A percentile compares a stretch with the other conserved stretches of the same genome.
These are phyloP conservation scores for Cladorrhinum sp. DNA, from an alignment of 2,329 filamentous ascomycete species.

Conservation along the genomic window DNA sequence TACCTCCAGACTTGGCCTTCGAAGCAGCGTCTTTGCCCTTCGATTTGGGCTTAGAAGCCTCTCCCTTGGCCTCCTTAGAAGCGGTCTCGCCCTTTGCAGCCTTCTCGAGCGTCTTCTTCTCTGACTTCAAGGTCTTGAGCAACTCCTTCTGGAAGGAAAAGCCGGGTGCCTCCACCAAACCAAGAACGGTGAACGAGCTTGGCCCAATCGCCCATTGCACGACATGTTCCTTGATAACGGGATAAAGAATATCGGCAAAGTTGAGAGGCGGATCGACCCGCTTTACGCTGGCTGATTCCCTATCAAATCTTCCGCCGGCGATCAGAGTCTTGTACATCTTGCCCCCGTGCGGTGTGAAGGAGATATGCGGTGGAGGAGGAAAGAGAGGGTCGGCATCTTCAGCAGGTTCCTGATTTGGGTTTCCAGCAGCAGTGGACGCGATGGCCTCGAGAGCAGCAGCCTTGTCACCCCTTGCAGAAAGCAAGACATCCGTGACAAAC, in stretches of 20 bases:
- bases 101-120: slow-evolving; percentile 67
- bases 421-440: slow-evolving; percentile 59
- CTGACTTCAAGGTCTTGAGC: slow-evolving; percentile 67
- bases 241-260: slow-evolving; percentile 81
- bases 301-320: slow-evolving; percentile 83
- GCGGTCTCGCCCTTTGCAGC: slow-evolving; percentile 59
- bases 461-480: slow-evolving; percentile 75
- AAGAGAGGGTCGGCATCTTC: slow-evolving; percentile 37
- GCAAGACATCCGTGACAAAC: slow-evolving; percentile 76
- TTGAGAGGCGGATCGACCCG: slow-evolving; percentile 71
- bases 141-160: slow-evolving; percentile 67
- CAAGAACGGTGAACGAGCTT: slow-evolving; percentile 83
- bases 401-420: slow-evolving; percentile 44
- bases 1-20: slow-evolving; percentile 49
- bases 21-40: slow-evolving; percentile 45
- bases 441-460: slow-evolving; percentile 68
- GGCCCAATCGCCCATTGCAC: slow-evolving; percentile 82
- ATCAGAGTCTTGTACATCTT: slow-evolving; percentile 90
- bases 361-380: slow-evolving; percentile 51
- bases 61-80: slow-evolving; percentile 48
- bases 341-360: slow-evolving; percentile 61
- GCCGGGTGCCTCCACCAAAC: slow-evolving; percentile 70
- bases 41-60: slow-evolving; percentile 46
- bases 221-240: slow-evolving; percentile 70
- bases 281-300: slow-evolving; percentile 65